Evolutionary conservation across 371 early-diverging fungal species (phyloP), one percentile per base, ranked within the genome.

Genomic region (Umbelopsis sp.): DNA sequence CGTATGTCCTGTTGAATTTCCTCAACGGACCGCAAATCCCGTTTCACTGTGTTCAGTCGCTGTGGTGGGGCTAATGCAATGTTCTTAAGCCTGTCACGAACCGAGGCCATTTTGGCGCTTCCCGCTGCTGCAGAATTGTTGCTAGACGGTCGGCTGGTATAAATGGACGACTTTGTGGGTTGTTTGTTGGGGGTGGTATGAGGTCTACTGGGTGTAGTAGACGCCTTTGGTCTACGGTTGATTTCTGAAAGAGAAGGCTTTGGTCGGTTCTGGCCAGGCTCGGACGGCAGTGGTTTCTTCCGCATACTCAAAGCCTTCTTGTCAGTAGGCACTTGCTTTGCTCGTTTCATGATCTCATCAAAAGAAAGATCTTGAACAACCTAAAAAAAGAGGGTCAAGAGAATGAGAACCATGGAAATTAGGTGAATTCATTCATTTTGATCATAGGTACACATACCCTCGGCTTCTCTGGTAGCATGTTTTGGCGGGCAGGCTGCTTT

Each of bases 1-100:
- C 82, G 76, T 24, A 80, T 63, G 12, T 80, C 80, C n/a, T 79
- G 65, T 52, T 83, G 83, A 50, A 79, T 72, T 46, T 83, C 80
- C 14, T 66, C 65, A 50, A 83, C 73, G 3, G 74, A 65, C 7
- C 79, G 76, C 8, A 70, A 67, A 70, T 83, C 83, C 32, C 77
- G 72, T 52, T 80, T 77, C 2, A 35, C 35, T 14, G 35, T 57
- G 35, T 57, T 57, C n/a, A 57, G n/a, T 35, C 35, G 29, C 14
- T 57, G 57, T n/a, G 57, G 57, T 1, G 57, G 57, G 1, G 57
- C 57, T 32, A 57, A 35, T 11, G 57, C 57, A 14, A 57, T 57
- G n/a, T 35, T 57, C 35, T 57, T 57, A 11, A 57, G 29, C 14
- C 57, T 24, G 18, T 57, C 57, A 18, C 57, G 57, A 1, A 35